Evolutionary conservation across 805 yeast genomes (phyloP).

Genomic region (Yarrowia divulgata): DNA sequence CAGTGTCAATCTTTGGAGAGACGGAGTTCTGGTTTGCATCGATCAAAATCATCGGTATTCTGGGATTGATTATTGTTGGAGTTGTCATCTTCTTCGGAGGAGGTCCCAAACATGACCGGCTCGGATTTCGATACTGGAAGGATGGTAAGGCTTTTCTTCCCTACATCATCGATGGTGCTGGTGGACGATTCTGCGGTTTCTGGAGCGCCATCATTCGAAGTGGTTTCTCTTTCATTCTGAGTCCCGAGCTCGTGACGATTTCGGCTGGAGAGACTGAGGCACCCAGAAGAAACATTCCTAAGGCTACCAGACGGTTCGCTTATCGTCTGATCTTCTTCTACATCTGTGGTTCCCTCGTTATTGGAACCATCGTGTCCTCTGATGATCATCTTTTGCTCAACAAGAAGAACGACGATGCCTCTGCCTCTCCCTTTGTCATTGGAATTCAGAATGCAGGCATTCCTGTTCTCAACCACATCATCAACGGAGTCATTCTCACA

Average conservation of each 20-base stretch:
- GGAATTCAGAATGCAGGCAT: conserved; percentile 63
- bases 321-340: conserved; percentile 74
- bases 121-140: conserved; percentile 63
- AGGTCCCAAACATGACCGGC: conserved; percentile 60
- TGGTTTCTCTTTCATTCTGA: conserved; percentile 79
- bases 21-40: conserved; percentile 70
- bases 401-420: conserved; percentile 64
- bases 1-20: conserved; percentile 60
- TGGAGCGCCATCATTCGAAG: conserved; percentile 70
- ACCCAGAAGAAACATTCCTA: conserved; percentile 78
- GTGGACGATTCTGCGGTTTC: conserved; percentile 71
- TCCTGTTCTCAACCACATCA: conserved; percentile 59
- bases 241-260: conserved; percentile 78
- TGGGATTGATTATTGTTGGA: conserved; percentile 69
- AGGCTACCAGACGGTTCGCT: conserved; percentile 76
- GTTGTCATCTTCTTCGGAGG: conserved; percentile 61
- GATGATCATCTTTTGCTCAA: conserved; percentile 63
- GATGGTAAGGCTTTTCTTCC: conserved; percentile 58
- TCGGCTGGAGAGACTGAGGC: conserved; percentile 86
- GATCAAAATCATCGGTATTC: conserved; percentile 66
- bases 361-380: conserved; percentile 74
- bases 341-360: conserved; percentile 69
- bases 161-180: conserved; percentile 59
- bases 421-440: conserved; percentile 68
- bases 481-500: conserved; percentile 63